Evolutionary conservation across 441 rosid species (phyloP).

Genomic region (Adansonia rubrostipa): DNA sequence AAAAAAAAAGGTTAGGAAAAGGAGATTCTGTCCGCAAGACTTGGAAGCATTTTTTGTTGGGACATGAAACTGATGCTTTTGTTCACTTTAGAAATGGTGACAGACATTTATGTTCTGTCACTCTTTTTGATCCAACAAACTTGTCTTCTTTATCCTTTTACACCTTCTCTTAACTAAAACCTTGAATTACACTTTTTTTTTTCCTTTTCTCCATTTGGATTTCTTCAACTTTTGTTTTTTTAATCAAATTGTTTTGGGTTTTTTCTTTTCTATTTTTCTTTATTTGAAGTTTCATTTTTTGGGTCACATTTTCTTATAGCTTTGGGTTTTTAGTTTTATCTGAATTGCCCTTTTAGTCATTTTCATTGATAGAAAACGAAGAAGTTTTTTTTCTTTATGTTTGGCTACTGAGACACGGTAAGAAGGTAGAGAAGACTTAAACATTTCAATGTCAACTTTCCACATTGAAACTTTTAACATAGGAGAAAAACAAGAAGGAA

Average conservation of each 20-base stretch:
- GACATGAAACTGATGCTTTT: not conserved
- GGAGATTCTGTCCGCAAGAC: not conserved
- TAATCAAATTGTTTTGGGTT: not conserved
- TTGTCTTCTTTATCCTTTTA: not conserved
- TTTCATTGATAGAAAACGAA: not conserved
- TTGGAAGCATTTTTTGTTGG: not conserved
- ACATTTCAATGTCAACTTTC: conserved; percentile 12
- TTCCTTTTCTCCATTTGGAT: not conserved
- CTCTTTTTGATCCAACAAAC: not conserved
- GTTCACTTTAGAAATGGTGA: not conserved
- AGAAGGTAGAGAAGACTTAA: not conserved
- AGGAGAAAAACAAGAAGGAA: not conserved
- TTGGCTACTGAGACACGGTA: conserved; percentile 18
- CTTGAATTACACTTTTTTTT: not conserved
- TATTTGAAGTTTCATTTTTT: not conserved
- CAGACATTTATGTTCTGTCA: not conserved
- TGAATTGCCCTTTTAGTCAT: not conserved
- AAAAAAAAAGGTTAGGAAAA: not conserved
- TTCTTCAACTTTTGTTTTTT: not conserved
- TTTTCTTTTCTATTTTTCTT: too few relatives aligned
- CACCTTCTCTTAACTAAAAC: not conserved
- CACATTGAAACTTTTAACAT: not conserved
- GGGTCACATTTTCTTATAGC: not conserved
- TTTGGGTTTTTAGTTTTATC: not conserved
- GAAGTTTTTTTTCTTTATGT: conserved; percentile 11